These are phyloP conservation scores for Dactylella cylindrospora DNA, from an alignment of 2,329 filamentous ascomycete species.

Conservation along the genomic window DNA sequence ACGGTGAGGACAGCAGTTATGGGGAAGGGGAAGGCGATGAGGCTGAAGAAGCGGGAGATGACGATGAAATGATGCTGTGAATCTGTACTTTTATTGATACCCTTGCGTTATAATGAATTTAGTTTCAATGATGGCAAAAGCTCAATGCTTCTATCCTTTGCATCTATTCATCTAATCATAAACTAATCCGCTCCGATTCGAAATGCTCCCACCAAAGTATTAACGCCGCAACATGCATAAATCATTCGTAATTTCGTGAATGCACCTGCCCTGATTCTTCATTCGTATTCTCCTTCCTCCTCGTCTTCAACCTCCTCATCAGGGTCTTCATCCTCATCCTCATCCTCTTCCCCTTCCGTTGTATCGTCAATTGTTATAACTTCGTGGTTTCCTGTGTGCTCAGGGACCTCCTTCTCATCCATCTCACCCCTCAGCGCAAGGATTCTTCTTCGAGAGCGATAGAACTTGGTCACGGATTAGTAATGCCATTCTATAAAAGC, in stretches of 20 bases:
- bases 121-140: too few species aligned
- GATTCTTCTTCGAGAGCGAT: slow-evolving; percentile 19
- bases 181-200: too few species aligned
- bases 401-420: slow-evolving; percentile 6
- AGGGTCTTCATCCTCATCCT: slow-evolving; percentile 15
- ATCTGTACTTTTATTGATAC: too few species aligned
- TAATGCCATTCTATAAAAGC: background rate
- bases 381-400: slow-evolving; percentile 4
- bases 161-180: too few species aligned
- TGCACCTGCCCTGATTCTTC: too few species aligned
- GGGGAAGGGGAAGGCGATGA: slow-evolving; percentile 1
- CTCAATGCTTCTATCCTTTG: too few species aligned
- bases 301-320: too few species aligned
- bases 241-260: too few species aligned
- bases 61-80: slow-evolving; percentile 41
- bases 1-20: slow-evolving; percentile 16
- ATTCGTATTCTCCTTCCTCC: too few species aligned
- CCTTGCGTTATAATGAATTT: too few species aligned
- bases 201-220: too few species aligned
- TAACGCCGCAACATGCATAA: too few species aligned
- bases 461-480: slow-evolving; percentile 21
- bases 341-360: slow-evolving; percentile 27
- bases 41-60: background rate
- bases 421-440: slow-evolving; percentile 26
- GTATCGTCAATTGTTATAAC: slow-evolving; percentile 39